Evolutionary conservation across 495 filamentous ascomycete genomes (phyloP).

Genomic region (Pyrenopolyporus hunteri): DNA sequence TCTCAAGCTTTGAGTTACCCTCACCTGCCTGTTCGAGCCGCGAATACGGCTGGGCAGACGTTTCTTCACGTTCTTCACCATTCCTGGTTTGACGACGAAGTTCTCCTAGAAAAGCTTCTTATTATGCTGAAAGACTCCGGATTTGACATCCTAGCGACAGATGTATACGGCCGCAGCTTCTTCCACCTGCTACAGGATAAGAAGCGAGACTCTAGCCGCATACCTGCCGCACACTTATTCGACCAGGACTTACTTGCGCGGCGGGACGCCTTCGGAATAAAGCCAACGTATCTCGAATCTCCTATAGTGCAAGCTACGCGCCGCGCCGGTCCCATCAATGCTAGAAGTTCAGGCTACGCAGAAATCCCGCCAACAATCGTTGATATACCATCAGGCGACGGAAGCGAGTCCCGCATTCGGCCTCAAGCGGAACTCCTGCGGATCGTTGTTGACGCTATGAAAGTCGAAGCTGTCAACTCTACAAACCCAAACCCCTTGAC

Average conservation of each 20-base stretch:
- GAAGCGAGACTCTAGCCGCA: conserved; percentile 15
- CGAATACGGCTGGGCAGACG: conserved; percentile 53
- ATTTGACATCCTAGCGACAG: conserved; percentile 46
- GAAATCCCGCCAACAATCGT: conserved; percentile 1
- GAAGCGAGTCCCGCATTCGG: conserved; percentile 26
- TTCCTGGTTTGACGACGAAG: conserved; percentile 45
- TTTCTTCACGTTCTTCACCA: conserved; percentile 55
- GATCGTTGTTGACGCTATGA: conserved; percentile 37
- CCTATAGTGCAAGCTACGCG: background rate
- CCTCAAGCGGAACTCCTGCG: conserved; percentile 45
- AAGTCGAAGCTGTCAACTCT: conserved; percentile 31
- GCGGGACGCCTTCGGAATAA: conserved; percentile 50
- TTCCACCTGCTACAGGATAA: conserved; percentile 46
- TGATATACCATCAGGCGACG: conserved; percentile 10
- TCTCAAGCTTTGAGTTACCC: conserved; percentile 20
- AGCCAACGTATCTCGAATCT: conserved; percentile 20
- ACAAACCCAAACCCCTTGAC: conserved; percentile 39
- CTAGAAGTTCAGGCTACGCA: background rate
- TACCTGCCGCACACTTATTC: conserved; percentile 19
- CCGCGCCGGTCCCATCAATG: conserved; percentile 13
- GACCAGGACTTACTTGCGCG: conserved; percentile 26
- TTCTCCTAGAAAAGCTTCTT: conserved; percentile 40
- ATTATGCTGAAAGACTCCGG: conserved; percentile 27
- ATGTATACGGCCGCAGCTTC: conserved; percentile 54
- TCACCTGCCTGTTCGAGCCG: conserved; percentile 16